phyloP scores from a whole-genome alignment of 2,329 filamentous ascomycete genomes.

The Colletotrichum sp. region DNA sequence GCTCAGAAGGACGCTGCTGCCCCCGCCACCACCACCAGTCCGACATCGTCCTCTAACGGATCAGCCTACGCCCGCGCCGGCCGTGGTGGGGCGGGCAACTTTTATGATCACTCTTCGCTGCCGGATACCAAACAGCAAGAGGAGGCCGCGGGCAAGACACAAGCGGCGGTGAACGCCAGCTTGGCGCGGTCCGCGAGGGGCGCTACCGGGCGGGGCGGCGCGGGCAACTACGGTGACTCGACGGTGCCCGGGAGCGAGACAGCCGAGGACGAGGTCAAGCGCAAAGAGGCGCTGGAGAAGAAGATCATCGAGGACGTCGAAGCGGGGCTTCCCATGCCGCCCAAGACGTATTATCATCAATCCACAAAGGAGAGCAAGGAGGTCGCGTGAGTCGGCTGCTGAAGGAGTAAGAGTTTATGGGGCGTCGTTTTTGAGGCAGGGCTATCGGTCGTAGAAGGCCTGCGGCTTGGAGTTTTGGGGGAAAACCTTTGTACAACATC shows the following conservation, averaged over 20 bases:
- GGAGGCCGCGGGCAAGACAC: constrained; percentile 36
- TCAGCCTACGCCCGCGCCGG: constrained; percentile 47
- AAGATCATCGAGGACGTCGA: constrained; percentile 52
- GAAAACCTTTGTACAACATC: neutral
- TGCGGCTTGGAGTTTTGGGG: neutral
- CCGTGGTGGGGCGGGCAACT: constrained; percentile 69
- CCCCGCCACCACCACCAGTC: constrained; percentile 29
- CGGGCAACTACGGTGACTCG: constrained; percentile 54
- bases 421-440: neutral
- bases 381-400: neutral
- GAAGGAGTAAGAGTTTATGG: neutral
- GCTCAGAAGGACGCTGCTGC: constrained; percentile 29
- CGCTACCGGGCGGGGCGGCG: constrained; percentile 58
- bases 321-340: constrained; percentile 49
- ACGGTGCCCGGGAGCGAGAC: constrained; percentile 27
- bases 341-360: constrained; percentile 43
- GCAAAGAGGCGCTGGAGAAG: constrained; percentile 44
- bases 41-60: constrained; percentile 8
- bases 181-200: constrained; percentile 24
- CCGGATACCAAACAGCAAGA: constrained; percentile 36
- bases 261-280: constrained; percentile 31
- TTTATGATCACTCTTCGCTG: constrained; percentile 42
- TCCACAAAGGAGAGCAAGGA: constrained; percentile 27
- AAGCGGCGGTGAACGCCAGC: constrained; percentile 37
- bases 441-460: neutral